phyloP scores from a whole-genome alignment of 306 rosid genomes.

The Rosa persica region DNA sequence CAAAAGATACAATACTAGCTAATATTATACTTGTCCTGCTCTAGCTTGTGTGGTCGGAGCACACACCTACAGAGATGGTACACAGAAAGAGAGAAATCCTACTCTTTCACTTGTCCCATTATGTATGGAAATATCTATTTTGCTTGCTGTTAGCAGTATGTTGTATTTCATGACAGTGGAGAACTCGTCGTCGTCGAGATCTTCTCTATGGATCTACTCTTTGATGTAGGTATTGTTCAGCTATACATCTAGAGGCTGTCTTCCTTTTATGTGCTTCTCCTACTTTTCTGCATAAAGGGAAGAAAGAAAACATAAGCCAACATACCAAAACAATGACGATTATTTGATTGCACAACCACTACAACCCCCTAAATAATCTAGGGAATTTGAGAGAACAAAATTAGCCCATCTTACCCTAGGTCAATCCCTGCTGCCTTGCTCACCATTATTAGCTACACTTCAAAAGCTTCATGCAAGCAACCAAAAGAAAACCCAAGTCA shows the following conservation, averaged over 20 bases:
- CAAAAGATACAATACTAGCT: conserved; percentile 1
- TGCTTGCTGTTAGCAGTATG: conserved; percentile 80
- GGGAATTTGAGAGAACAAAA: not conserved
- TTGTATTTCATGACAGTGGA: conserved; percentile 63
- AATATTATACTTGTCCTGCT: conserved; percentile 31
- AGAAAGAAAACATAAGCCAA: conserved; percentile 6
- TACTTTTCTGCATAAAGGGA: conserved; percentile 54
- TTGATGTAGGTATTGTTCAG: conserved; percentile 71
- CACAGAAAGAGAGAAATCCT: conserved; percentile 36
- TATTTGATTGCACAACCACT: not conserved
- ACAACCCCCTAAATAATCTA: not conserved
- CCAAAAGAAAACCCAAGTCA: conserved; percentile 30
- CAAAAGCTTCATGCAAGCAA: conserved; percentile 39
- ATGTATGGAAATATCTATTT: conserved; percentile 74
- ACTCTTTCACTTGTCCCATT: conserved; percentile 54
- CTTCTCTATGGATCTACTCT: conserved; percentile 68
- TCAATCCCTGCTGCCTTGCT: conserved; percentile 46
- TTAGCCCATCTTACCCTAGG: conserved; percentile 57
- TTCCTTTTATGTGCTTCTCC: conserved; percentile 72
- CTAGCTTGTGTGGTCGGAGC: conserved; percentile 49
- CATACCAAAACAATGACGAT: conserved; percentile 2
- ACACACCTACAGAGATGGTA: conserved; percentile 41
- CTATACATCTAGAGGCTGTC: conserved; percentile 79
- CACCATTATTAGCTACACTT: conserved; percentile 53
- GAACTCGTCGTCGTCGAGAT: conserved; percentile 47